Base-by-base conservation (phyloP, 2,329 filamentous ascomycete species). In the Epichloe gansuensis region DNA sequence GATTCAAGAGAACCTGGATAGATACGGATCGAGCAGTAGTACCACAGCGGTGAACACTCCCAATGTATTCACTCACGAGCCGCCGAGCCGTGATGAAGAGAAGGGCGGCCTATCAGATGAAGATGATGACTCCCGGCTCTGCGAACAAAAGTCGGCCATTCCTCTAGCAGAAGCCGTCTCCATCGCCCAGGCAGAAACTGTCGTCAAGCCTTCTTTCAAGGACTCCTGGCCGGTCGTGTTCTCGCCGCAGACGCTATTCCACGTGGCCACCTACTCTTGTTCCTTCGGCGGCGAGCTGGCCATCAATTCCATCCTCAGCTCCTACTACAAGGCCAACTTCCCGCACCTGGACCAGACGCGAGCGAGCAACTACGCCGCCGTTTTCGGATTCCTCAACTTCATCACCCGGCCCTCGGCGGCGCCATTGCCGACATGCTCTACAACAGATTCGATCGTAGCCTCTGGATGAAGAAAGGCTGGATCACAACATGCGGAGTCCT, bases 361-460 rank as follows among this genome's bases (percentile, higher is more conserved):
- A 13, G 74, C 78, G 0, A 74, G 78, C 56, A 75, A 77, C 65
- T 81, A 83, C 76, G 85, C 85, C 13, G 66, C 85, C 58, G 86
- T 87, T 74, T 89, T 88, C 64, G 86, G 85, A 28, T 82, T 89
- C 52, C 75, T 88, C 58, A 89, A 89, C 71, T 68, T 87, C 51
- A 64, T 82, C 51, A 83, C 80, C 41, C 75, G 86, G 1, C 85
- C 86, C 66, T 83, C 0, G 85, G 85, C 47, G 85, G 86, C 48
- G 70, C 76, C 21, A 57, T 78, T 23, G 68, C 74, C 8, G 80
- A 82, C 60, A 35, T 72, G 2, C 62, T 80, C 5, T 80, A 78
- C 66, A 68, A 65, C 55, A 53, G 55, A 35, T 63, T 61, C 55
- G 58, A 67, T 48, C 61, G 60, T n/a, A 65, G 57, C 43, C 63